Base-by-base conservation (phyloP, 2,329 filamentous ascomycete species). In the Ophiostoma himal-ulmi region DNA sequence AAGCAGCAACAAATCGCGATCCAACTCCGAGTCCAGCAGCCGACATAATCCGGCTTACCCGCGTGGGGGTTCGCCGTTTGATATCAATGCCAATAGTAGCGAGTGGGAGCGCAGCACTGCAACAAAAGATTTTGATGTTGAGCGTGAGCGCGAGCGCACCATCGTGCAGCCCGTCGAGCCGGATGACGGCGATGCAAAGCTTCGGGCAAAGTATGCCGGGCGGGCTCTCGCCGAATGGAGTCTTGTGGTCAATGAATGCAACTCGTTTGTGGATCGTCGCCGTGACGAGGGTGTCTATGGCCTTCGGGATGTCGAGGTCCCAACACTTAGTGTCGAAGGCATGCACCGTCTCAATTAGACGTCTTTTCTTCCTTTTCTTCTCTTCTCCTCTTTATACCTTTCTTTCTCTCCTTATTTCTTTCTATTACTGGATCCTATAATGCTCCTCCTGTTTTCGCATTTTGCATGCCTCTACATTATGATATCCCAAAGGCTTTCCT, bases 191-290 rank as follows among this genome's bases (percentile, higher is more conserved):
- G 74, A 81, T 1, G 83, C 80, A 69, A 78, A 78, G 17, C 79
- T 80, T 65, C 83, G 83, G 36, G 81, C 83, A 10, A 86, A 86
- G 67, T 91, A 94, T 77, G 82, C 86, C 3, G 92, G 92, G 1
- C 84, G 91, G 26, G 89, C 92, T 0, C 82, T 95, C 64, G 91
- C 91, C 0, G 92, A 95, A 78, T 95, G 92, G 92, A 83, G 84
- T 26, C 81, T 91, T 22, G 86, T 94, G 26, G 87, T 93, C 20
- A 86, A 86, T 70, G 92, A 95, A 77, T 92, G 89, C 81, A 92
- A 94, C 79, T 91, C 88, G 76, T 95, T 94, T 78, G 87, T 93
- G 41, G 91, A 94, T 71, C 84, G 91, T 65, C 85, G 92, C 70
- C 88, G 88, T 68, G 87, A 88, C 66, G 92, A 95, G 77, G 91